Evolutionary conservation across 2,329 filamentous ascomycete genomes (phyloP).

Genomic region (Colletotrichum theobromicola): DNA sequence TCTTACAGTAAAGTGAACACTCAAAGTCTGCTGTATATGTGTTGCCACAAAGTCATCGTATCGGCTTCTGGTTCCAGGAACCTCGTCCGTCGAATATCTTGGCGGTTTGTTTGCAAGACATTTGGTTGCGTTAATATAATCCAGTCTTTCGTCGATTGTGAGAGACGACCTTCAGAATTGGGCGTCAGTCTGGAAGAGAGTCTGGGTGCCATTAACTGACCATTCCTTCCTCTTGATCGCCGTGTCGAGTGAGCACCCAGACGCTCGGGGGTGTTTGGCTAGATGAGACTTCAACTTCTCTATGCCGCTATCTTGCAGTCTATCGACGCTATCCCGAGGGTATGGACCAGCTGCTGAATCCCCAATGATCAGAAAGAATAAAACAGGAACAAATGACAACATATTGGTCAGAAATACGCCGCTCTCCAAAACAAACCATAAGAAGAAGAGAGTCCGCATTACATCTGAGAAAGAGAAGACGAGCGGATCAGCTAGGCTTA

Average conservation of each 20-base stretch:
- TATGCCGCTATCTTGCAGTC: not conserved
- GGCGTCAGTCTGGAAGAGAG: not conserved
- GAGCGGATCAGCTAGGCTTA: not conserved
- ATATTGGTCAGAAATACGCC: not conserved
- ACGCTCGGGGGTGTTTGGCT: not conserved
- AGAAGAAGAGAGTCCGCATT: rapidly evolving
- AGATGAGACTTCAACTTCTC: not conserved
- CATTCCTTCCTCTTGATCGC: conserved; percentile 7
- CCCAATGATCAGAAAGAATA: not conserved
- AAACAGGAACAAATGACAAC: not conserved
- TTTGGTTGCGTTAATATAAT: conserved; percentile 27
- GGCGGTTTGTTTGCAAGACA: conserved; percentile 26
- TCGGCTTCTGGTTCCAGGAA: conserved; percentile 30
- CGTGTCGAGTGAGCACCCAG: not conserved
- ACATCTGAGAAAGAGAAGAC: rapidly evolving
- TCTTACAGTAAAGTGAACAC: conserved; percentile 29
- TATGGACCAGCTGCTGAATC: not conserved
- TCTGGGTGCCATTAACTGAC: not conserved
- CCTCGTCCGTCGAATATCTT: not conserved
- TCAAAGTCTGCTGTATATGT: conserved; percentile 32
- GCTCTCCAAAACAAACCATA: rapidly evolving
- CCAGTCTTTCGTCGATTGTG: conserved; percentile 5
- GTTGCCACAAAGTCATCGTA: conserved; percentile 37
- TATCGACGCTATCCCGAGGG: not conserved
- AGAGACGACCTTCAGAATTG: not conserved